These are phyloP conservation scores for Dipodascopsis uninucleata DNA, from an alignment of 805 yeast genomes.

Conservation along the genomic window DNA sequence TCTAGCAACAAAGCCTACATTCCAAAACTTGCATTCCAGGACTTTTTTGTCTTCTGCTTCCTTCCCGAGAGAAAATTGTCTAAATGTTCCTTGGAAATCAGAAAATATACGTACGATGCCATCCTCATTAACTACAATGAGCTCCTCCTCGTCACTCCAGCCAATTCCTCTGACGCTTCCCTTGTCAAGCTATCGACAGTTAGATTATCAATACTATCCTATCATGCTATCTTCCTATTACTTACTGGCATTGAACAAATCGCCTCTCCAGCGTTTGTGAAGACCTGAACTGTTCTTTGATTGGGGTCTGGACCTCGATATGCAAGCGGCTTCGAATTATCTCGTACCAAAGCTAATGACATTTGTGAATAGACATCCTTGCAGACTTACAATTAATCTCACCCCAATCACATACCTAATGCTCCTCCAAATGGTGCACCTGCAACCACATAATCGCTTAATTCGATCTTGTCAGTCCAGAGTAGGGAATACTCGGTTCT, in stretches of 20 bases:
- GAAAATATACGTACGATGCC: constrained; percentile 56
- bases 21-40: constrained; percentile 41
- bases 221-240: background rate
- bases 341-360: constrained; percentile 29
- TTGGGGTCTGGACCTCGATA: constrained; percentile 26
- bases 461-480: constrained; percentile 37
- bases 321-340: constrained; percentile 23
- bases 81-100: constrained; percentile 66
- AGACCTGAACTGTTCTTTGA: constrained; percentile 32
- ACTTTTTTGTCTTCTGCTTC: constrained; percentile 38
- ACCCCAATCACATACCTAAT: constrained; percentile 38
- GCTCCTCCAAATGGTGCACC: constrained; percentile 54
- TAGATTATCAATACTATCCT: constrained; percentile 7
- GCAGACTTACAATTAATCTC: background rate
- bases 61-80: constrained; percentile 45
- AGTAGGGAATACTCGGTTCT: constrained; percentile 20
- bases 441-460: constrained; percentile 45
- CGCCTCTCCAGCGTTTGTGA: constrained; percentile 35
- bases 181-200: constrained; percentile 37
- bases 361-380: background rate
- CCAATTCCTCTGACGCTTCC: constrained; percentile 54
- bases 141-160: constrained; percentile 52
- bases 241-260: constrained; percentile 28
- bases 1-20: constrained; percentile 45
- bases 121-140: constrained; percentile 52